Conservation (phyloP, 1,284 basidiomycete genomes). For the Xerocomus cyaneibrunnescens region DNA sequence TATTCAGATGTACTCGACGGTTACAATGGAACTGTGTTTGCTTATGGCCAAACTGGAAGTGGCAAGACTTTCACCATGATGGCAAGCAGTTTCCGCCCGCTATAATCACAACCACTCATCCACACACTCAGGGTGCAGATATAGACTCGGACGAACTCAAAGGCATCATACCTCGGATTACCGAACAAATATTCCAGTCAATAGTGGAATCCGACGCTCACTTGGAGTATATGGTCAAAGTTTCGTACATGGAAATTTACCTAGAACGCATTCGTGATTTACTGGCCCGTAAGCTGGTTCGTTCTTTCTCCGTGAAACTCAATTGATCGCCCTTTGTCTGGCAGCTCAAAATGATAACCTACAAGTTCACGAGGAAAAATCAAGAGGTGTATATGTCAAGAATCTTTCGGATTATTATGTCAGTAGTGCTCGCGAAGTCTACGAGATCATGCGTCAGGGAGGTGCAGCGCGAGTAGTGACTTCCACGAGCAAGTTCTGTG, state of each 20-base stretch:
- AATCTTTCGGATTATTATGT: conserved; percentile 98
- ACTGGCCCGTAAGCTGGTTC: conserved; percentile 77
- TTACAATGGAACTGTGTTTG: conserved; percentile 98
- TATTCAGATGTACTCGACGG: conserved; percentile 92
- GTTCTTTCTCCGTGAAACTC: background rate
- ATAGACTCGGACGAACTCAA: conserved; percentile 91
- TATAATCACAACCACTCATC: conserved; percentile 13
- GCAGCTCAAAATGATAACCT: conserved; percentile 97
- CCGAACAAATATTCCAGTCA: conserved; percentile 98
- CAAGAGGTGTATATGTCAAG: conserved; percentile 97
- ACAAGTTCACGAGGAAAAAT: conserved; percentile 98
- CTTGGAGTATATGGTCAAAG: conserved; percentile 98
- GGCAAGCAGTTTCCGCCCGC: conserved; percentile 47
- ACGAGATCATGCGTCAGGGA: conserved; percentile 98
- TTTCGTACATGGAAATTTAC: conserved; percentile 99
- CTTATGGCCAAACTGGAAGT: conserved; percentile 98
- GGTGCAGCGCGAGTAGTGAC: conserved; percentile 90
- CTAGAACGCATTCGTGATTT: conserved; percentile 96
- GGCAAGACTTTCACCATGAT: conserved; percentile 99
- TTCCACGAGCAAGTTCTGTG: conserved; percentile 76
- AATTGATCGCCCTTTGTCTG: conserved; percentile 7
- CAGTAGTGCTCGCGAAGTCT: conserved; percentile 93
- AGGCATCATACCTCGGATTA: conserved; percentile 98
- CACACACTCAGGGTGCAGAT: conserved; percentile 77
- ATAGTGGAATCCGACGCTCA: conserved; percentile 95